A percentile compares a stretch with the other conserved stretches of the same genome.
phyloP scores from a whole-genome alignment of 2,329 filamentous ascomycete species.

The Tolypocladium ophioglossoides region DNA sequence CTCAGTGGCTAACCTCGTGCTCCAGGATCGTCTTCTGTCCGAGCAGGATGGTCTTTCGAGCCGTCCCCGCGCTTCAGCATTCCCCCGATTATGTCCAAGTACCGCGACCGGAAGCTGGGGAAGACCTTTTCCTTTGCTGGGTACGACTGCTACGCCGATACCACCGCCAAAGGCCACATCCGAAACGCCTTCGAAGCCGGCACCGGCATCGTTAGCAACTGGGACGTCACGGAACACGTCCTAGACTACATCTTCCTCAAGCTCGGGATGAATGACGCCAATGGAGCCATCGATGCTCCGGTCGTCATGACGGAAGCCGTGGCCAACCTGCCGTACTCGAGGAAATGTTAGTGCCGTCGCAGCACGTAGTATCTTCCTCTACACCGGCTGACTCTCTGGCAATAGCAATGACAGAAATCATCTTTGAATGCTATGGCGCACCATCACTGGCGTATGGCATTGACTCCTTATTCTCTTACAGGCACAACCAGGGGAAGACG shows the following conservation, averaged over 20 bases:
- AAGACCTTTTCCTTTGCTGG: constrained; percentile 90
- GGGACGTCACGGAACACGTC: constrained; percentile 94
- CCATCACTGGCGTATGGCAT: constrained; percentile 89
- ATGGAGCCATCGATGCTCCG: constrained; percentile 70
- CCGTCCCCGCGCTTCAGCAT: constrained; percentile 66
- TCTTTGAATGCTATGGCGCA: constrained; percentile 91
- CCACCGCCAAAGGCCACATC: constrained; percentile 81
- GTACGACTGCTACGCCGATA: constrained; percentile 87
- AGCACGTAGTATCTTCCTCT: background rate
- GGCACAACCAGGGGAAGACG: constrained; percentile 78
- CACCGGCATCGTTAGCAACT: constrained; percentile 87
- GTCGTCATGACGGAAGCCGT: constrained; percentile 94
- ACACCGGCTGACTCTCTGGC: constrained; percentile 8
- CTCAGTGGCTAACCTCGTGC: constrained; percentile 6
- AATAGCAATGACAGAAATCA: constrained; percentile 87
- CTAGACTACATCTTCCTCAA: constrained; percentile 94
- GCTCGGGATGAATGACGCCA: constrained; percentile 68
- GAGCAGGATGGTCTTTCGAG: constrained; percentile 95
- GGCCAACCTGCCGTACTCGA: constrained; percentile 79
- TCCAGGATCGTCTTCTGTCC: constrained; percentile 73
- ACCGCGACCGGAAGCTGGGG: constrained; percentile 85
- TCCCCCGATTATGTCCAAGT: constrained; percentile 87
- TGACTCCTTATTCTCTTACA: constrained; percentile 92
- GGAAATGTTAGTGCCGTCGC: constrained; percentile 57
- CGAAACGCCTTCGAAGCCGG: constrained; percentile 86